Evolutionary conservation across 2,329 filamentous ascomycete genomes (phyloP).

Genomic region (Grosmannia serpens): DNA sequence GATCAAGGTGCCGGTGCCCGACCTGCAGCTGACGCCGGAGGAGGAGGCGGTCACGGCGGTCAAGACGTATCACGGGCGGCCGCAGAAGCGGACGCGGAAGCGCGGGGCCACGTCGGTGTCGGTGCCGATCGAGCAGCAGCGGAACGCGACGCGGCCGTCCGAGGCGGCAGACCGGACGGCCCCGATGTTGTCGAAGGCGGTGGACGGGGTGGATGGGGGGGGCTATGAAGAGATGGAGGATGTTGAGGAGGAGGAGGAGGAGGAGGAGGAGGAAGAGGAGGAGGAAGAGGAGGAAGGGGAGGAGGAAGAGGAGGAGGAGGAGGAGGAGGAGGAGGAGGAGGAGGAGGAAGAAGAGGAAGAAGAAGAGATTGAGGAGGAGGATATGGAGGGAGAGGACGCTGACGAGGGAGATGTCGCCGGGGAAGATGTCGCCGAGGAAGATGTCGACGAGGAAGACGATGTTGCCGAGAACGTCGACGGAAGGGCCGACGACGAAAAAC

Average conservation of each 20-base stretch:
- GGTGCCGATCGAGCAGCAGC: conserved; percentile 8
- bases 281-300: neutral
- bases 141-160: neutral
- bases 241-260: conserved; percentile 4
- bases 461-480: neutral
- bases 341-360: conserved; percentile 1
- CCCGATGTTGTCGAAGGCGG: neutral
- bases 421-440: neutral
- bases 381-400: neutral
- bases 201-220: conserved; percentile 2
- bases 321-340: conserved; percentile 5
- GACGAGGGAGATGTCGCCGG: neutral
- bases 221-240: conserved; percentile 8
- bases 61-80: conserved; percentile 9
- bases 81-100: conserved; percentile 8
- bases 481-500: too few relatives aligned
- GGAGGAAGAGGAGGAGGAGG: neutral
- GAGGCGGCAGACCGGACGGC: conserved; percentile 2
- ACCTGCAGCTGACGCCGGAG: conserved; percentile 25
- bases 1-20: conserved; percentile 27
- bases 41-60: conserved; percentile 15
- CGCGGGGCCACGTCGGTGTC: conserved; percentile 9
- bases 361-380: neutral
- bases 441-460: neutral
- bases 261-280: conserved; percentile 2